Evolutionary conservation across 2,329 filamentous ascomycete species (phyloP), one percentile per base, ranked within the genome.

Genomic region (Endoconidiophora polonica): DNA sequence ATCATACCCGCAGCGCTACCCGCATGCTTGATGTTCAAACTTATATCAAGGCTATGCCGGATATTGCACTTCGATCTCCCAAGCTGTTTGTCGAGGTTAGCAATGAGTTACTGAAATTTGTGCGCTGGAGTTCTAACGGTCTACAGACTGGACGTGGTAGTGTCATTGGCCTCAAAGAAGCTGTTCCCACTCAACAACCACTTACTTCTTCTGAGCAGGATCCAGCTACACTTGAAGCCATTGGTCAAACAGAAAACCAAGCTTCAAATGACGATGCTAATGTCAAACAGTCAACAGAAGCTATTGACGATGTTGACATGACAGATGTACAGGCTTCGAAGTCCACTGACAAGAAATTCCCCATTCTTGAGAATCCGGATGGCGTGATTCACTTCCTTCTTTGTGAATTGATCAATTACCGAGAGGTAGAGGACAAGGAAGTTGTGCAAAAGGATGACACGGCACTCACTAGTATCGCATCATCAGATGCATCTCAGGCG

Each of bases 301-400:
- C 64, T 9, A 3, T 33, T n/a, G 65, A 62, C 44, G 76, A 79
- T 56, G 76, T 76, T 57, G 73, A 77, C 23, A 75, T 78, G 68
- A 63, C 69, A 2, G 82, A 86, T 58, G 20, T 36, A 2, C 41
- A 49, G 12, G 73, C 69, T 18, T 69, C 75, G 2, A 94, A 90
- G 63, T 87, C 95, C 54, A 24, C 24, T 23, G 65, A 77, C 39
- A 95, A 93, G 65, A 71, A 84, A 6, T 20, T 54, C 12, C 90
- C 91, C 1, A 73, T 88, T 10, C 79, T 95, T 4, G 88, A 95
- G 62, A 87, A 91, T 55, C 86, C 90, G 0, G 91, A 96, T 63
- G 91, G 91, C 3, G 86, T 98, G 3, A 81, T 98, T 52, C 86
- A 96, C 59, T 98, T 94, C 64, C 71, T 98, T 20, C 77, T 98